These are phyloP conservation scores for Boletus rubroflammeus DNA, from an alignment of 768 basidiomycete genomes.

Conservation along the genomic window DNA sequence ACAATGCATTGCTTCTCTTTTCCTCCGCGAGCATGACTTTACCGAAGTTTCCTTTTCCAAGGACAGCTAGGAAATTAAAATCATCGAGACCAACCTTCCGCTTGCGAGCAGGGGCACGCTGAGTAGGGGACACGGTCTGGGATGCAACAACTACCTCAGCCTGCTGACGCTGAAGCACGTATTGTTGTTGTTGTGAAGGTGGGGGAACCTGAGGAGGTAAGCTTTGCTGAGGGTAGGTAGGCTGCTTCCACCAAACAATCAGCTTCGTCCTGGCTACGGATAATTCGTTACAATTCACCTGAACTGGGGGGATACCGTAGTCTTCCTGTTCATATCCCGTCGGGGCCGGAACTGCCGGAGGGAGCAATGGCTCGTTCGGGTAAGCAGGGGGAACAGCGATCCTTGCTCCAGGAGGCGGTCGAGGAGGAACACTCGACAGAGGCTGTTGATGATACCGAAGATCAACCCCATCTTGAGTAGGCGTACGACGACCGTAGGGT, in stretches of 20 bases:
- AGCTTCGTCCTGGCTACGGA: not conserved
- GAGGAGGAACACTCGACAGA: slow-evolving; percentile 31
- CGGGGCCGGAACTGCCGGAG: slow-evolving; percentile 15
- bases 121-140: slow-evolving; percentile 37
- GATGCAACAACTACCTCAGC: slow-evolving; percentile 17
- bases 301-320: slow-evolving; percentile 18
- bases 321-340: slow-evolving; percentile 31
- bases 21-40: slow-evolving; percentile 99
- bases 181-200: slow-evolving; percentile 25
- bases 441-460: slow-evolving; percentile 39
- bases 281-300: slow-evolving; percentile 16
- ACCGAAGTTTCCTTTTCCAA: slow-evolving; percentile 99
- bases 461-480: slow-evolving; percentile 37
- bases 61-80: slow-evolving; percentile 97
- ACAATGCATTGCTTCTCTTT: slow-evolving; percentile 83
- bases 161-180: slow-evolving; percentile 30
- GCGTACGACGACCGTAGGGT: slow-evolving; percentile 23
- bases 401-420: slow-evolving; percentile 39
- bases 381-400: slow-evolving; percentile 34
- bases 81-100: slow-evolving; percentile 95
- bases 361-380: slow-evolving; percentile 32
- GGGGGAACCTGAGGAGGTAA: slow-evolving; percentile 17
- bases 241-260: slow-evolving; percentile 12
- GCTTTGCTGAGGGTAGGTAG: slow-evolving; percentile 24
- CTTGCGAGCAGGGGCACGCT: slow-evolving; percentile 48